phyloP scores from a whole-genome alignment of 106 monocot genomes.

The Acorus calamus region DNA sequence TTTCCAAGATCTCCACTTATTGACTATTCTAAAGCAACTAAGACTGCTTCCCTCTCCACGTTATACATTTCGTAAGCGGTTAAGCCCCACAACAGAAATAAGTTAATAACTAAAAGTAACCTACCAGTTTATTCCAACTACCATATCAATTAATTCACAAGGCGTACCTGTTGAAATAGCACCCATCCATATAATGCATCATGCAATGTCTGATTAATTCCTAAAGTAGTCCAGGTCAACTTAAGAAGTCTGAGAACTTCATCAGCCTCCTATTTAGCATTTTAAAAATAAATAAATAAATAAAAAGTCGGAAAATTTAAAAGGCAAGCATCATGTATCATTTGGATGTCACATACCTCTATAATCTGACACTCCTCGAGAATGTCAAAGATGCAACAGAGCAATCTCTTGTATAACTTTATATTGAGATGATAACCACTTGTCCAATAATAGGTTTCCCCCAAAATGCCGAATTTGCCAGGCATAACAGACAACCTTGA shows the following conservation, averaged over 20 bases:
- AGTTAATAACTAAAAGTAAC: too few species aligned
- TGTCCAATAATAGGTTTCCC: conserved; percentile 53
- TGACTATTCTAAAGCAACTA: too few species aligned
- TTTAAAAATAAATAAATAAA: neutral
- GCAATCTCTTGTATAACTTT: conserved; percentile 57
- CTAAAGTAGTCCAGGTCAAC: conserved; percentile 53
- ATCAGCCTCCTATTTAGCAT: conserved; percentile 51
- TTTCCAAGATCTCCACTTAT: too few species aligned
- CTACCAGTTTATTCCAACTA: too few species aligned
- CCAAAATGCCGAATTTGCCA: conserved; percentile 42
- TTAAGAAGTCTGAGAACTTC: conserved; percentile 48
- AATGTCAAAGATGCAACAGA: conserved; percentile 68
- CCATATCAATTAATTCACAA: too few species aligned
- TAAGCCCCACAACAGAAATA: too few species aligned
- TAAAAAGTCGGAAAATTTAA: neutral
- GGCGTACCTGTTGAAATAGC: conserved; percentile 56
- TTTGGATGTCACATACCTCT: conserved; percentile 31
- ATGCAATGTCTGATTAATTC: conserved; percentile 54
- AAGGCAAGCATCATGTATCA: neutral
- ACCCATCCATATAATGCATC: conserved; percentile 49
- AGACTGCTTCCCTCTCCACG: too few species aligned
- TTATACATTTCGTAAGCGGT: too few species aligned
- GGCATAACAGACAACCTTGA: conserved; percentile 32
- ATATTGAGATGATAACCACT: conserved; percentile 45
- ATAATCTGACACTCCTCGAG: conserved; percentile 70